Base-by-base conservation (phyloP, 2,329 filamentous ascomycete genomes). In the Venturia nashicola region DNA sequence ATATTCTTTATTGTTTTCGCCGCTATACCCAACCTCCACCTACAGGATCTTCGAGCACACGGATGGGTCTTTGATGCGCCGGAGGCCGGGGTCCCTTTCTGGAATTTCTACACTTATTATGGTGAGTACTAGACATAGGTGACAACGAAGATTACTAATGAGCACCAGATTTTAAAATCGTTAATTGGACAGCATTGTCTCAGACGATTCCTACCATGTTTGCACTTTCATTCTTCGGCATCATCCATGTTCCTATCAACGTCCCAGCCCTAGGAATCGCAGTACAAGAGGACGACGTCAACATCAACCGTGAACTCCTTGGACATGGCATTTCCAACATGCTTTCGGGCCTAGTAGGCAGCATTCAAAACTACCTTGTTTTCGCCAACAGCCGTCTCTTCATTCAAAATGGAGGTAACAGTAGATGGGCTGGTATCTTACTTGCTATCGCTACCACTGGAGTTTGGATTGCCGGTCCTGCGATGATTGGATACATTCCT, bases 351-450 rank as follows among this genome's bases (percentile, higher is more conserved):
- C 84, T 87, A 67, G 80, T 85, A 14, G 94, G 94, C 14, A 97
- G 92, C 71, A 95, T 99, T 65, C 83, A 95, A 75, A 99, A 99
- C 74, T 99, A 99, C 71, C 83, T 99, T 1, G 94, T 99, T 0
- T 99, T 97, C 71, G 93, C 93, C 65, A 99, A 99, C 73, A 97
- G 91, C 67, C 84, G 96, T n/a, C 86, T 99, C 64, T 97, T 99
- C 75, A 96, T 97, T 72, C 86, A 89, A 34, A 96, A 91, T 59
- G 94, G 94, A 18, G 94, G 93, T 23, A 86, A 95, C 72, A 92
- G 86, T 70, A 86, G 94, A 60, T 78, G 96, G 55, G 94, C 92
- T 9, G 94, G 94, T 3, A 82, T 92, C 34, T 83, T 97, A 79
- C 82, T 99, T 61, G 94, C 94, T 0, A 76, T 82, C 27, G 84